Evolutionary conservation across 805 yeast species (phyloP), one percentile per base, ranked within the genome.

Genomic region (Wickerhamiella sorbophila): DNA sequence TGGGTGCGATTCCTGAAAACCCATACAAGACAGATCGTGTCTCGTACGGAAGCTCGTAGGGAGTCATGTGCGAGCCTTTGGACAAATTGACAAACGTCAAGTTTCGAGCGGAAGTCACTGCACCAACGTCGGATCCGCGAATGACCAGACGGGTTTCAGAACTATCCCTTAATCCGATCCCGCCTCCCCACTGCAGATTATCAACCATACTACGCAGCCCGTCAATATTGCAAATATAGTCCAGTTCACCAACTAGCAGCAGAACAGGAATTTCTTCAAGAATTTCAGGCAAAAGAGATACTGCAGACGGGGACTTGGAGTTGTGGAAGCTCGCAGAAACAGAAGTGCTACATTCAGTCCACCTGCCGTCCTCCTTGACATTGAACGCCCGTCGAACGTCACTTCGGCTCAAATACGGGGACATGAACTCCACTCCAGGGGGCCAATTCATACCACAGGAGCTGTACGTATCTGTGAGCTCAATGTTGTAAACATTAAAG

Each of bases 391-490:
- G 44, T 53, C 65, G 67, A 5, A 77, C 80, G 1, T 61, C 63
- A 2, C 56, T 46, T 22, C 66, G 62, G 17, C 59, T 51, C 44
- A 81, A 65, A 50, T 76, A 81, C 4, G 69, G 66, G 0, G 65
- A 62, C 15, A 79, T 73, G 22, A 54, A 42, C 1, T 53, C 60
- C 45, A 79, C 63, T 44, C 69, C 77, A 16, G 70, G 69, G 0
- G 98, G 98, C 97, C 97, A 91, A 58, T 80, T 79, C 73, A 74
- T 68, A 4, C 97, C 97, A 62, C 98, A 91, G 0, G 79, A 62
- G 0, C 97, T 96, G 52, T 67, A 84, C 0, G 75, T 60, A 56
- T 86, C 95, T 31, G 62, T 65, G 41, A 80, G 62, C 31, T 79
- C 70, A 42, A 74, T 72, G 57, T 91, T 94, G 57, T 91, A 88